Evolutionary conservation across 1,139 yeast genomes (phyloP), one percentile per base, ranked within the genome.

Genomic region (Casaregolazyma suthepensis): DNA sequence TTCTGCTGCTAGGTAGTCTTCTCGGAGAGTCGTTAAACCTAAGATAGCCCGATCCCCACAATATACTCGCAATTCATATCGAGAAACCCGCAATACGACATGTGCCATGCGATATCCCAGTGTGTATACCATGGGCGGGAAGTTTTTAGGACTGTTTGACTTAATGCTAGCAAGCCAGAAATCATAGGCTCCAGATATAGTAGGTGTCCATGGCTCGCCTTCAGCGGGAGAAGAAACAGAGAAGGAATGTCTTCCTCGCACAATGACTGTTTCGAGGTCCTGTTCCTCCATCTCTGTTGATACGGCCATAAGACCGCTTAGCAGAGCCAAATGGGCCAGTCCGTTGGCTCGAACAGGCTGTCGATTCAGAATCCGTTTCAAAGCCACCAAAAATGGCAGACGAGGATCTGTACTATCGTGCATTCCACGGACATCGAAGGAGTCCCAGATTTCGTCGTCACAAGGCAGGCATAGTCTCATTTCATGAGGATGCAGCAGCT

Each of bases 41-140:
- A 85, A 84, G 61, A 89, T 78, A 65, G 85, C 82, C 1, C 91
- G 89, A 1, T 88, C 86, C 1, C 96, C 96, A 17, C 89, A 83
- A 65, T 75, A 83, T 12, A 86, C 83, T 49, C 85, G 85, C 54
- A 85, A 79, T 66, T 87, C 95, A 66, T 85, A 85, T 59, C 86
- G 87, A 57, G 84, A 82, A 31, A 85, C 77, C 48, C 87, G 75
- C 61, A 87, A 80, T 42, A 82, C 79, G 15, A 87, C 79, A 64
- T 85, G 91, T 0, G 88, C 82, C 67, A 85, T 73, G 62, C 86
- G 91, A 66, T 82, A 60, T 56, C 48, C 57, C 54, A 45, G 53
- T 46, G 52, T 19, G 51, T 50, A 54, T 26, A 51, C 56, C 72
- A 26, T 4, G n/a, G 23, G 12, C 4, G 22, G 19, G n/a, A 15